phyloP scores from a whole-genome alignment of 2,329 filamentous ascomycete species.

The Penicillium thymicola region DNA sequence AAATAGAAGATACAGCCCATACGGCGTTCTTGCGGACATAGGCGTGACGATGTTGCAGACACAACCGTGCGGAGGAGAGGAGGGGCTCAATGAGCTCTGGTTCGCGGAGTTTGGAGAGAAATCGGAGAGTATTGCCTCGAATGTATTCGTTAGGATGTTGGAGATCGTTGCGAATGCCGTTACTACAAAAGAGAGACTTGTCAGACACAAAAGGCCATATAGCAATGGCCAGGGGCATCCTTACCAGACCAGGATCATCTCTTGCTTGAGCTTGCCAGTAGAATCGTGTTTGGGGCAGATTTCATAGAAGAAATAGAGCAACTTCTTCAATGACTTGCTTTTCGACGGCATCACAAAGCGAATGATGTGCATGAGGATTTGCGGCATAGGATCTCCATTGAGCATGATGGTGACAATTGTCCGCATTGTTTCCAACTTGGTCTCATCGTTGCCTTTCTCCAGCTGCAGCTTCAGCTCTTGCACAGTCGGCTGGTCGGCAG shows the following conservation, averaged over 20 bases:
- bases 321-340: conserved; percentile 93
- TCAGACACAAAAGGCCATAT: conserved; percentile 13
- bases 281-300: conserved; percentile 95
- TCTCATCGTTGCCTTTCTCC: conserved; percentile 90
- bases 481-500: conserved; percentile 83
- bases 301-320: conserved; percentile 99
- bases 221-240: conserved; percentile 27
- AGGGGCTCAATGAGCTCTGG: conserved; percentile 94
- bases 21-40: conserved; percentile 99
- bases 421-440: conserved; percentile 94
- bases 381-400: conserved; percentile 93
- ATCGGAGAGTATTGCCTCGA: conserved; percentile 94
- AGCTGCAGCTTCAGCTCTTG: conserved; percentile 90
- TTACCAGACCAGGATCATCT: conserved; percentile 98
- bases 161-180: conserved; percentile 95
- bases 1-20: conserved; percentile 90
- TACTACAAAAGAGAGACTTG: conserved; percentile 54
- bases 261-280: conserved; percentile 93
- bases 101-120: conserved; percentile 93
- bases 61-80: conserved; percentile 84
- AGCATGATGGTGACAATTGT: conserved; percentile 95
- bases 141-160: conserved; percentile 99
- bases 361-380: conserved; percentile 98
- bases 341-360: conserved; percentile 99
- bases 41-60: conserved; percentile 91